Conservation (phyloP, 495 filamentous ascomycete species). For the Pyronema omphalodes region DNA sequence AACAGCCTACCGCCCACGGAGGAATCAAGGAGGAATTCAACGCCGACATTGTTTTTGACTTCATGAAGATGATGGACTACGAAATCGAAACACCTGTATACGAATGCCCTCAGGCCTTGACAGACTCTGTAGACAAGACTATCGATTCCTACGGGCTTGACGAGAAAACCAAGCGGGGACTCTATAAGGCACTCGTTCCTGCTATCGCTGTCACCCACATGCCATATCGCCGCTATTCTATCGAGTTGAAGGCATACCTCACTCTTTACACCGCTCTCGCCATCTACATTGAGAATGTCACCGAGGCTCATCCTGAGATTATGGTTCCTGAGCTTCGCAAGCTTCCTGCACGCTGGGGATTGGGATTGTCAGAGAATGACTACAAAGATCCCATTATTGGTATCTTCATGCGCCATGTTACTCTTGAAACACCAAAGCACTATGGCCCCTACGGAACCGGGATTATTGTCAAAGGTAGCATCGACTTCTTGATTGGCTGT, state of each 20-base stretch:
- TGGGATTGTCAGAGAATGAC: background rate
- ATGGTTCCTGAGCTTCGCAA: background rate
- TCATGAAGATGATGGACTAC: background rate
- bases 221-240: background rate
- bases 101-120: background rate
- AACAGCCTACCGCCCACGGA: background rate
- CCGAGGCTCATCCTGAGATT: background rate
- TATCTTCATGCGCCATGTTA: background rate
- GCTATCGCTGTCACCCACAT: background rate
- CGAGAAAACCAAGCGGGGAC: background rate
- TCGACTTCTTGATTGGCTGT: background rate
- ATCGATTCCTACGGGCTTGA: background rate
- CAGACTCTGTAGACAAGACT: background rate
- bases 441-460: background rate
- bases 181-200: background rate
- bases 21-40: background rate
- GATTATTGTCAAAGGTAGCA: background rate
- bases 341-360: background rate
- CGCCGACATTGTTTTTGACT: background rate
- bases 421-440: background rate
- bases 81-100: background rate
- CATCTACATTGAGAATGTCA: background rate
- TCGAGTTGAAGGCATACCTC: background rate
- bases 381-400: background rate
- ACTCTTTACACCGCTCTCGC: background rate